phyloP scores from a whole-genome alignment of 108 stramenopile genomes.

The Fistulifera solaris region DNA sequence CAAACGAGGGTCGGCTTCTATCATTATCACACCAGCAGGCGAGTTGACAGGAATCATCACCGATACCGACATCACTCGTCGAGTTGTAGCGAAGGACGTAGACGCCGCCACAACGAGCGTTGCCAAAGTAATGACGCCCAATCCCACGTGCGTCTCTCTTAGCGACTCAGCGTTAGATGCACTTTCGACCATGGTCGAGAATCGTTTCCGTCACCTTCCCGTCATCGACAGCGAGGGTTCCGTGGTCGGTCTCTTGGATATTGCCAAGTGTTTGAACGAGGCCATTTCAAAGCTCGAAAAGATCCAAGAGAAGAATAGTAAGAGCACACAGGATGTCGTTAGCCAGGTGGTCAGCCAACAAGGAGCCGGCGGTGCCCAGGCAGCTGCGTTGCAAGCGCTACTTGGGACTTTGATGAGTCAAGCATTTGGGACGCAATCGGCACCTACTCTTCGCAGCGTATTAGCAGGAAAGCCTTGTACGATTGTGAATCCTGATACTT shows the following conservation, averaged over 20 bases:
- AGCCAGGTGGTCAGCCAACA: conserved; percentile 35
- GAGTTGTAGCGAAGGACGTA: conserved; percentile 64
- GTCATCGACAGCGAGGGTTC: conserved; percentile 76
- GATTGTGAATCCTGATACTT: conserved; percentile 56
- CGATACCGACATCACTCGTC: conserved; percentile 71
- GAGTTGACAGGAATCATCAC: conserved; percentile 76
- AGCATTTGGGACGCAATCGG: conserved; percentile 57
- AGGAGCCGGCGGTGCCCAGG: conserved; percentile 43
- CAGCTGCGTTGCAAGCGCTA: conserved; percentile 54
- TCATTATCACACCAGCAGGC: conserved; percentile 44
- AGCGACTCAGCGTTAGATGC: conserved; percentile 82
- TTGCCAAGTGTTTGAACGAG: conserved; percentile 91
- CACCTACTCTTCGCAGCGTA: conserved; percentile 64
- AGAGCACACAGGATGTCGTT: conserved; percentile 44
- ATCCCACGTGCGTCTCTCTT: conserved; percentile 76
- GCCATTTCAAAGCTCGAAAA: conserved; percentile 82
- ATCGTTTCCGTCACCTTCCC: conserved; percentile 87
- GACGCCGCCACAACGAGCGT: conserved; percentile 44
- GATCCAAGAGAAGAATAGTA: conserved; percentile 27
- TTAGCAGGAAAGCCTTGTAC: conserved; percentile 62
- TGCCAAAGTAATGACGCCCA: conserved; percentile 71
- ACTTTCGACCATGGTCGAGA: conserved; percentile 87
- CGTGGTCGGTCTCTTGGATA: conserved; percentile 85
- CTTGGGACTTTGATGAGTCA: conserved; percentile 59
- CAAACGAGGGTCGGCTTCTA: conserved; percentile 55